Evolutionary conservation across 495 filamentous ascomycete genomes (phyloP).

Genomic region (Aspergillus heteromorphus): DNA sequence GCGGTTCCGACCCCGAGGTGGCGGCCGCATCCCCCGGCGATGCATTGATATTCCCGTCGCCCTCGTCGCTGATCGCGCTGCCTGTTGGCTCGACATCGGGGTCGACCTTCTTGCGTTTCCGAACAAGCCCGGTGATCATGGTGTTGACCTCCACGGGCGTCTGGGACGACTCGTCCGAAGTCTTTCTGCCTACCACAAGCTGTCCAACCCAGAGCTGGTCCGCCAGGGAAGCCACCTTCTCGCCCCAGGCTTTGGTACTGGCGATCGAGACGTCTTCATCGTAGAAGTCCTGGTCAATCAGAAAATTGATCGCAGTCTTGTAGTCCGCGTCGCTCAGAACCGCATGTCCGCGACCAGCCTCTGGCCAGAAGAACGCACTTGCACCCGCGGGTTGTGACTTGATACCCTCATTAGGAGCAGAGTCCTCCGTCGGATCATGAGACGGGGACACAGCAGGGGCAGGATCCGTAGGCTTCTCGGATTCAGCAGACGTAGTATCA

Average conservation of each 20-base stretch:
- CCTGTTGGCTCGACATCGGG: conserved; percentile 16
- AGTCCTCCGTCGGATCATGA: not conserved
- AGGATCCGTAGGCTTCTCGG: not conserved
- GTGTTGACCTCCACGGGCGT: conserved; percentile 34
- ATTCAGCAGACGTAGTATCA: not conserved
- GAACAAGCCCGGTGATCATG: conserved; percentile 41
- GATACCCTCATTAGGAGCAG: not conserved
- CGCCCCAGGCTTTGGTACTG: conserved; percentile 71
- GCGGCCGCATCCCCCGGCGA: conserved; percentile 14
- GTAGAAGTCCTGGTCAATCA: conserved; percentile 83
- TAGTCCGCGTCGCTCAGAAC: conserved; percentile 69
- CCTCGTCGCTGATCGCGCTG: conserved; percentile 11
- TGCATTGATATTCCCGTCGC: not conserved
- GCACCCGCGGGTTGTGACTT: conserved; percentile 14
- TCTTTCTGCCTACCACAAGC: conserved; percentile 44
- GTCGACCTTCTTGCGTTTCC: conserved; percentile 50
- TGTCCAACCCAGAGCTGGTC: conserved; percentile 53
- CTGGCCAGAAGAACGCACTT: conserved; percentile 64
- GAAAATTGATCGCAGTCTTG: conserved; percentile 66
- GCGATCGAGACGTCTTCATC: conserved; percentile 58
- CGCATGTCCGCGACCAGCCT: conserved; percentile 60
- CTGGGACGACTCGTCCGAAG: conserved; percentile 10
- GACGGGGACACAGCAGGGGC: too few relatives aligned
- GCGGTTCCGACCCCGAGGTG: conserved; percentile 16
- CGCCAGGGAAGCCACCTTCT: conserved; percentile 49